Conservation (phyloP, 768 basidiomycete species). For the Pisolithus marmoratus region DNA sequence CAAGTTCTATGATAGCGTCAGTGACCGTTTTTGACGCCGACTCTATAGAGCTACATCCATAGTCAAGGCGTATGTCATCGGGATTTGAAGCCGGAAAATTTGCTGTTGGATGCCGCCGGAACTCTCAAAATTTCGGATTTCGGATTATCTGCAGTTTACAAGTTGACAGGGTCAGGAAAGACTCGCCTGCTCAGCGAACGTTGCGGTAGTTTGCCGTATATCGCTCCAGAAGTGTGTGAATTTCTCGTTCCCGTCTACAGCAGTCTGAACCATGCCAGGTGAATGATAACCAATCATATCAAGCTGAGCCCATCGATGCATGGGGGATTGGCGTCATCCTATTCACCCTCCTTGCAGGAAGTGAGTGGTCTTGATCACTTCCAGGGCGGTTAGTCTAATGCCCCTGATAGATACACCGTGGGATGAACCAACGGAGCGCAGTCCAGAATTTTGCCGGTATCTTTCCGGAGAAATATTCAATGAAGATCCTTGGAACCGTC, state of each 20-base stretch:
- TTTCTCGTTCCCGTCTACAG: neutral
- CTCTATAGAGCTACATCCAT: constrained; percentile 72
- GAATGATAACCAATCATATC: constrained; percentile 60
- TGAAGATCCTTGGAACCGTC: constrained; percentile 74
- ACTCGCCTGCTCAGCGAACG: constrained; percentile 71
- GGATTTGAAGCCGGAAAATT: constrained; percentile 95
- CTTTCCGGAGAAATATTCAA: constrained; percentile 65
- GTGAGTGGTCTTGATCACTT: constrained; percentile 41
- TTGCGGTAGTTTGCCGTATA: constrained; percentile 91
- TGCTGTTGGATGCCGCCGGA: constrained; percentile 80
- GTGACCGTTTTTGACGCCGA: neutral
- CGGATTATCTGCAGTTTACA: constrained; percentile 87
- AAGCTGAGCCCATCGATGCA: constrained; percentile 89
- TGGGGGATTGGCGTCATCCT: constrained; percentile 97
- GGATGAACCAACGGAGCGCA: constrained; percentile 84
- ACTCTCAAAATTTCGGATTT: constrained; percentile 93
- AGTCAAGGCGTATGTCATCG: constrained; percentile 89
- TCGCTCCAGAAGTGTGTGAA: constrained; percentile 79
- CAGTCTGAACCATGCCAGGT: constrained; percentile 39
- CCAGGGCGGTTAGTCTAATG: neutral
- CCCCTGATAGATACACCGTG: constrained; percentile 80
- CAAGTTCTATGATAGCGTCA: constrained; percentile 28
- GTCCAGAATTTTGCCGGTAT: constrained; percentile 77
- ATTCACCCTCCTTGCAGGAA: constrained; percentile 85
- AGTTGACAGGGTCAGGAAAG: constrained; percentile 74